Conservation (phyloP, 805 yeast species). For the Pichia paraexigua region DNA sequence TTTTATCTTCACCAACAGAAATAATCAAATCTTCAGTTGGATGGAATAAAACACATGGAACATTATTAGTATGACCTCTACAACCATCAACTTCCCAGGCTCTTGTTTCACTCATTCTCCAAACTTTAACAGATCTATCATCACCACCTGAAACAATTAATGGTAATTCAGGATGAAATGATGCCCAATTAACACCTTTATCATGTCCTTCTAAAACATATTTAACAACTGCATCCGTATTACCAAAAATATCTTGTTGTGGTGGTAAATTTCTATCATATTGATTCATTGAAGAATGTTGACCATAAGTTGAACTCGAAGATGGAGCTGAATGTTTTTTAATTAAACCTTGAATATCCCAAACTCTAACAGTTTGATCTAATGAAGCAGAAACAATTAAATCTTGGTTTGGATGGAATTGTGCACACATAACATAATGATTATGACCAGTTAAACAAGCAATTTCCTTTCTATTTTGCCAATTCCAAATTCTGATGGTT, state of each 20-base stretch:
- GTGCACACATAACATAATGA: conserved; percentile 97
- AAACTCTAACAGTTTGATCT: conserved; percentile 97
- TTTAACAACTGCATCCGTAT: conserved; percentile 88
- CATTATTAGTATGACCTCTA: conserved; percentile 94
- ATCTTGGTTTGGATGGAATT: conserved; percentile 94
- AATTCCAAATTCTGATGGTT: conserved; percentile 97
- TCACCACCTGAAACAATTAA: conserved; percentile 93
- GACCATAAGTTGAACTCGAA: conserved; percentile 16
- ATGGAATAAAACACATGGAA: conserved; percentile 82
- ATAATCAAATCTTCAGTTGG: conserved; percentile 87
- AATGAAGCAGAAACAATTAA: conserved; percentile 90
- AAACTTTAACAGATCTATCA: conserved; percentile 87
- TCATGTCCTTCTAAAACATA: conserved; percentile 97
- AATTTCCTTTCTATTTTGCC: conserved; percentile 97
- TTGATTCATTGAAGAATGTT: conserved; percentile 19
- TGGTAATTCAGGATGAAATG: conserved; percentile 95
- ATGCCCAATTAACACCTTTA: conserved; percentile 97
- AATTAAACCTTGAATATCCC: conserved; percentile 95
- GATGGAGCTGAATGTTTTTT: conserved; percentile 82
- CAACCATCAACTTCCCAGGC: conserved; percentile 99
- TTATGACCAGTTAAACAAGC: conserved; percentile 97
- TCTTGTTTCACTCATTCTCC: conserved; percentile 96
- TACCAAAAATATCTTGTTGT: conserved; percentile 90
- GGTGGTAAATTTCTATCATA: conserved; percentile 58
- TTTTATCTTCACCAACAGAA: conserved; percentile 93